Conservation (phyloP, 2,329 filamentous ascomycete species). For the Hypocrella siamensis region DNA sequence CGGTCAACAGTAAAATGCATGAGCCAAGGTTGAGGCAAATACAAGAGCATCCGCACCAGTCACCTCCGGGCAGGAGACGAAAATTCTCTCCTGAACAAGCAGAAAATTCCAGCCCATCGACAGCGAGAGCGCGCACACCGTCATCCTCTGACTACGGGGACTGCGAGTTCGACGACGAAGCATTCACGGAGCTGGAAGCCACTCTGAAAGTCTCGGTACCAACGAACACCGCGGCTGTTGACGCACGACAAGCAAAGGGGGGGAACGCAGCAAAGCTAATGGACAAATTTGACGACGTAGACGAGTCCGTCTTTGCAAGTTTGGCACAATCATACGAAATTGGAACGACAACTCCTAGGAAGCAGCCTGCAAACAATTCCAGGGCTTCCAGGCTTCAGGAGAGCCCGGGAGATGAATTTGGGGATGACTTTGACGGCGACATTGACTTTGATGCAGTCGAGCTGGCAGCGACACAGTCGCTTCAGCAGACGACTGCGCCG, state of each 20-base stretch:
- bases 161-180: slow-evolving; percentile 44
- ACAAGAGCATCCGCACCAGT: slow-evolving; percentile 16
- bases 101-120: slow-evolving; percentile 7
- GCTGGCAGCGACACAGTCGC: slow-evolving; percentile 55
- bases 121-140: slow-evolving; percentile 5
- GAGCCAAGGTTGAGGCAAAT: slow-evolving; percentile 20
- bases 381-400: slow-evolving; percentile 3
- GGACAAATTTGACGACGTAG: slow-evolving; percentile 50
- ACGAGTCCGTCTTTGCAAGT: slow-evolving; percentile 42
- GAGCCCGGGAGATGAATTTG: slow-evolving; percentile 17
- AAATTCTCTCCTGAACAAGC: slow-evolving; percentile 8
- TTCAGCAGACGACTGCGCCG: slow-evolving; percentile 13
- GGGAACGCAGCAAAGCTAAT: not conserved
- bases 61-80: slow-evolving; percentile 29
- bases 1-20: slow-evolving; percentile 40
- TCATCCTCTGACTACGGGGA: slow-evolving; percentile 35
- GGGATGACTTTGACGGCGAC: slow-evolving; percentile 45
- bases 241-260: slow-evolving; percentile 14
- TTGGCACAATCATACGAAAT: slow-evolving; percentile 13
- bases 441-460: slow-evolving; percentile 68
- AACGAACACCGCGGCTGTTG: slow-evolving; percentile 5
- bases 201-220: slow-evolving; percentile 14
- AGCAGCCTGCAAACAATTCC: slow-evolving; percentile 3
- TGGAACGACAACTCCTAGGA: slow-evolving; percentile 3
- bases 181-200: slow-evolving; percentile 37